These are phyloP conservation scores for Neoboletus subvelutipes DNA, from an alignment of 768 basidiomycete species.

Conservation along the genomic window DNA sequence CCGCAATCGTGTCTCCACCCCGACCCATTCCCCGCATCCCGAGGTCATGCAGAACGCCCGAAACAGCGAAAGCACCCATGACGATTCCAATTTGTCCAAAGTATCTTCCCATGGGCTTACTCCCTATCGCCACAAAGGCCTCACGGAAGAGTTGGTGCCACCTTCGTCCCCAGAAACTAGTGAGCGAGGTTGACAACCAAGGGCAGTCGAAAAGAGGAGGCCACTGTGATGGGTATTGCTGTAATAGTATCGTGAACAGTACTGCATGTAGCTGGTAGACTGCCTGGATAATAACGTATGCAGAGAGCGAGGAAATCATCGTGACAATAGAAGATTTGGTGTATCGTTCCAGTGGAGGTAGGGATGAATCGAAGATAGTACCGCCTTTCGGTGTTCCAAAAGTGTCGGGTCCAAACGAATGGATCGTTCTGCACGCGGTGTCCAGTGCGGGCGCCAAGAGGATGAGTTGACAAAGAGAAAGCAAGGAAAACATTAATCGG, in stretches of 20 bases:
- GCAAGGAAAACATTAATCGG: slow-evolving; percentile 12
- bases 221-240: slow-evolving; percentile 54
- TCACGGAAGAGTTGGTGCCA: slow-evolving; percentile 74
- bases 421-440: not conserved
- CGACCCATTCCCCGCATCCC: slow-evolving; percentile 59
- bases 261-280: slow-evolving; percentile 43
- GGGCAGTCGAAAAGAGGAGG: slow-evolving; percentile 62
- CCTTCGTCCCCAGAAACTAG: slow-evolving; percentile 58
- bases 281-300: slow-evolving; percentile 47
- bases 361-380: slow-evolving; percentile 37
- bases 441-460: slow-evolving; percentile 11
- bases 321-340: slow-evolving; percentile 46
- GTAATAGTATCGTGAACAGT: slow-evolving; percentile 45
- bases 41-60: slow-evolving; percentile 56
- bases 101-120: slow-evolving; percentile 39
- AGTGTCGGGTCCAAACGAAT: slow-evolving; percentile 39
- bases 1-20: slow-evolving; percentile 43
- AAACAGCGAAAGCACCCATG: slow-evolving; percentile 58
- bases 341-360: slow-evolving; percentile 35
- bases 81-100: slow-evolving; percentile 50
- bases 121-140: slow-evolving; percentile 52
- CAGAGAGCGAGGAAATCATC: slow-evolving; percentile 39
- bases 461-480: slow-evolving; percentile 13
- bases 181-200: slow-evolving; percentile 55
- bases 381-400: slow-evolving; percentile 36